A percentile compares a stretch with the other conserved stretches of the same genome.
Evolutionary conservation across 352 stramenopile genomes (phyloP).

Genomic region (Pythium periplocum): DNA sequence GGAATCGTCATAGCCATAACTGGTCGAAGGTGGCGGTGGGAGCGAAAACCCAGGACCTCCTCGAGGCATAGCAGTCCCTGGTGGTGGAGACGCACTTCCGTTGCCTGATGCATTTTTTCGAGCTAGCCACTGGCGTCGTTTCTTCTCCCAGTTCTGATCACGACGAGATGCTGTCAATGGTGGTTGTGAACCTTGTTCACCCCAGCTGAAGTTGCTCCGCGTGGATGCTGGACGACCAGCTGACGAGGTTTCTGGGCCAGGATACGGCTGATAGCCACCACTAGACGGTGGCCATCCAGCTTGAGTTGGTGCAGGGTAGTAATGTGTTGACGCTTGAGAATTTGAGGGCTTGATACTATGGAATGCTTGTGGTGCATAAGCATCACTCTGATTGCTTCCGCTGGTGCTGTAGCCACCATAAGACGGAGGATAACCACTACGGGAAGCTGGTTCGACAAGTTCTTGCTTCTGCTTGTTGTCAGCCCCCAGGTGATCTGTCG

Average conservation of each 20-base stretch:
- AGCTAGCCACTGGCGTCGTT: slow-evolving; percentile 60
- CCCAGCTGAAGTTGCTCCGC: slow-evolving; percentile 25
- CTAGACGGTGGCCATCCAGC: slow-evolving; percentile 3
- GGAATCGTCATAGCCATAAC: slow-evolving; percentile 9
- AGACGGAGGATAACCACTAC: background rate
- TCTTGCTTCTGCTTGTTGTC: slow-evolving; percentile 1
- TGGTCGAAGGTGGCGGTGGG: slow-evolving; percentile 11
- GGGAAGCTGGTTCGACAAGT: background rate
- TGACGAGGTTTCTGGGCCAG: too few species aligned
- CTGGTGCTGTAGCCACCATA: slow-evolving; percentile 13
- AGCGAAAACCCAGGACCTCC: background rate
- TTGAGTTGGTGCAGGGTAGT: background rate
- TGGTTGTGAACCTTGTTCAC: slow-evolving; percentile 39
- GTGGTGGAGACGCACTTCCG: background rate
- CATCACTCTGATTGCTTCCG: slow-evolving; percentile 14
- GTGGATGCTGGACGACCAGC: slow-evolving; percentile 2
- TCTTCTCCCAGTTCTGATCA: slow-evolving; percentile 81
- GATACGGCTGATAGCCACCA: slow-evolving; percentile 1
- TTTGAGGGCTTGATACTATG: slow-evolving; percentile 11
- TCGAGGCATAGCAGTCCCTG: too few species aligned
- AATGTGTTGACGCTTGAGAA: background rate
- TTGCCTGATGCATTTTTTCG: slow-evolving; percentile 31
- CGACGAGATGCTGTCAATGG: slow-evolving; percentile 71
- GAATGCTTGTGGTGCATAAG: slow-evolving; percentile 4
- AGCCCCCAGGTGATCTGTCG: slow-evolving; percentile 7